Evolutionary conservation across 1,284 basidiomycete genomes (phyloP).

Genomic region (Erythrobasidium hasegawianum): DNA sequence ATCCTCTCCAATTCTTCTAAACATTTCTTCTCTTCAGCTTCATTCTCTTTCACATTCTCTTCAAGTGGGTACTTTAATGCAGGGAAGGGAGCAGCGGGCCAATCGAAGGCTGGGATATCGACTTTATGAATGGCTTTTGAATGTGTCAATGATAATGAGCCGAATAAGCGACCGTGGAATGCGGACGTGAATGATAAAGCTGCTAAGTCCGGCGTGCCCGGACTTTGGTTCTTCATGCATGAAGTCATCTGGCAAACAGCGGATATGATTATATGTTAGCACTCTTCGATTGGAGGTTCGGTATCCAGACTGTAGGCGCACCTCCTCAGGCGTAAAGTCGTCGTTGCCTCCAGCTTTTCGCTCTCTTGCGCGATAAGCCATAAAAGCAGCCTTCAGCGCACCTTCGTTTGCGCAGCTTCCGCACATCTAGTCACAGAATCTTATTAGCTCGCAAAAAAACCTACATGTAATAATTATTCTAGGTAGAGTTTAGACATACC

Average conservation of each 20-base stretch:
- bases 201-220: constrained; percentile 54
- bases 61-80: constrained; percentile 56
- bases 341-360: constrained; percentile 43
- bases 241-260: constrained; percentile 42
- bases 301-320: constrained; percentile 36
- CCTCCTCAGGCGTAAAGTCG: constrained; percentile 47
- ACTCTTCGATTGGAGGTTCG: no score
- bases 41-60: constrained; percentile 52
- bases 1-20: constrained; percentile 50
- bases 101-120: constrained; percentile 58
- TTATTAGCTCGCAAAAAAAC: no score
- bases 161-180: constrained; percentile 55
- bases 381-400: constrained; percentile 58
- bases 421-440: no score
- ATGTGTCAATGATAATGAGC: constrained; percentile 53
- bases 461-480: no score
- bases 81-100: constrained; percentile 56
- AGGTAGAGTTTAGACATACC: no score
- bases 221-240: constrained; percentile 56
- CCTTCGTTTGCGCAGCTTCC: constrained; percentile 47
- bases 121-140: constrained; percentile 52
- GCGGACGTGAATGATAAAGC: constrained; percentile 56
- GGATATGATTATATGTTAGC: no score
- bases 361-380: constrained; percentile 51
- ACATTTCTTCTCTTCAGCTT: constrained; percentile 49